These are phyloP conservation scores for Vanderwaltozyma verrucispora DNA, from an alignment of 805 yeast genomes.

Conservation along the genomic window DNA sequence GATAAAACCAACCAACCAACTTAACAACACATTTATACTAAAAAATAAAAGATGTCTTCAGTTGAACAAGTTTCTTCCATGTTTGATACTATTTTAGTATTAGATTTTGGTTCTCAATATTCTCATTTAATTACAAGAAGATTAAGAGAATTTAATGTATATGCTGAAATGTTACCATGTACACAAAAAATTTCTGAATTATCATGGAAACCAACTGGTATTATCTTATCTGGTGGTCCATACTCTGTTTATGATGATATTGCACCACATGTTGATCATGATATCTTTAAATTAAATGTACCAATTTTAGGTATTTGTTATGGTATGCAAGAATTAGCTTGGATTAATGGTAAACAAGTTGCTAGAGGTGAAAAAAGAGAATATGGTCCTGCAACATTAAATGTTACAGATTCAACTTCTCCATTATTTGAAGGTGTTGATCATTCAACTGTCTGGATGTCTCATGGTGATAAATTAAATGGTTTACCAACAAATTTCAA, in stretches of 20 bases:
- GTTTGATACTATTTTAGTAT: slow-evolving; percentile 93
- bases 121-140: slow-evolving; percentile 95
- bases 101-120: slow-evolving; percentile 98
- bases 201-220: slow-evolving; percentile 92
- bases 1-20: background rate
- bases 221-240: slow-evolving; percentile 94
- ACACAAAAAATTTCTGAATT: slow-evolving; percentile 93
- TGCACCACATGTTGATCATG: slow-evolving; percentile 97
- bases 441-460: slow-evolving; percentile 98
- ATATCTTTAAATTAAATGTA: slow-evolving; percentile 77
- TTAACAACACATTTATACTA: background rate
- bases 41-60: slow-evolving; percentile 5
- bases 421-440: slow-evolving; percentile 81
- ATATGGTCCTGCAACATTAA: slow-evolving; percentile 90
- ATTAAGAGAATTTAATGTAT: slow-evolving; percentile 93
- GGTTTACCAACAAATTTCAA: slow-evolving; percentile 84
- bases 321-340: slow-evolving; percentile 98
- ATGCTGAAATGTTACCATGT: slow-evolving; percentile 99
- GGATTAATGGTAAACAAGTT: slow-evolving; percentile 89
- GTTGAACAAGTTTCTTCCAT: slow-evolving; percentile 63
- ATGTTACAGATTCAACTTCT: slow-evolving; percentile 56
- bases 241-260: slow-evolving; percentile 93
- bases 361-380: slow-evolving; percentile 96
- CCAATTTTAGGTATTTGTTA: slow-evolving; percentile 97
- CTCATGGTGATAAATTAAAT: slow-evolving; percentile 93